These are phyloP conservation scores for Podila horticola DNA, from an alignment of 192 early-diverging fungal species.

Conservation along the genomic window DNA sequence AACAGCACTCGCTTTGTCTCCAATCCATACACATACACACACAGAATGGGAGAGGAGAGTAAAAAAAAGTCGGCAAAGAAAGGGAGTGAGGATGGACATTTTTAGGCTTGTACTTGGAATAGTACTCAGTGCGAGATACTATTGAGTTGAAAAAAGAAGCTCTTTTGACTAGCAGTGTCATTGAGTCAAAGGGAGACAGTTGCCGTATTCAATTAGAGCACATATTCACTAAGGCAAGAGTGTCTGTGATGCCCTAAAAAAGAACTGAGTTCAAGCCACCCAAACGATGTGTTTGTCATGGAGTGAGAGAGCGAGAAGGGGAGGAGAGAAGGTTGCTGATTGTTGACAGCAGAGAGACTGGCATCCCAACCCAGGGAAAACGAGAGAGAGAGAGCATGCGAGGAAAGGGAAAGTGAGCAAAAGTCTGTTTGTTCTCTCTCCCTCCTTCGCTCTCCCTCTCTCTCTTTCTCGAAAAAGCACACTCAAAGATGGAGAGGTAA, in stretches of 20 bases:
- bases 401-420: not conserved
- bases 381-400: not conserved
- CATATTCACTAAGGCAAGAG: not conserved
- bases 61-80: no score
- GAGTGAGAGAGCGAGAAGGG: not conserved
- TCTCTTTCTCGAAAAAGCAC: not conserved
- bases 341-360: no score
- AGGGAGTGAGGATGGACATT: no score
- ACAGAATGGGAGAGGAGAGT: no score
- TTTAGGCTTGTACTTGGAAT: not conserved
- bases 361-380: no score
- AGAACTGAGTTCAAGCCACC: no score
- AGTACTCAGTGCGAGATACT: not conserved
- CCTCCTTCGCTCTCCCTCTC: no score
- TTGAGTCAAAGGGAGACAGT: not conserved
- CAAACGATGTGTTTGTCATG: not conserved
- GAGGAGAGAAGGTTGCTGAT: not conserved
- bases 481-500: not conserved
- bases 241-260: not conserved
- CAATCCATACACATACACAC: no score
- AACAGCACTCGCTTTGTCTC: no score
- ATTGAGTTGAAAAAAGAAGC: not conserved
- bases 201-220: not conserved
- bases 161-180: not conserved
- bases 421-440: not conserved